Evolutionary conservation across 192 early-diverging fungal species (phyloP), one percentile per base, ranked within the genome.

Genomic region (Oehlia diaphana): DNA sequence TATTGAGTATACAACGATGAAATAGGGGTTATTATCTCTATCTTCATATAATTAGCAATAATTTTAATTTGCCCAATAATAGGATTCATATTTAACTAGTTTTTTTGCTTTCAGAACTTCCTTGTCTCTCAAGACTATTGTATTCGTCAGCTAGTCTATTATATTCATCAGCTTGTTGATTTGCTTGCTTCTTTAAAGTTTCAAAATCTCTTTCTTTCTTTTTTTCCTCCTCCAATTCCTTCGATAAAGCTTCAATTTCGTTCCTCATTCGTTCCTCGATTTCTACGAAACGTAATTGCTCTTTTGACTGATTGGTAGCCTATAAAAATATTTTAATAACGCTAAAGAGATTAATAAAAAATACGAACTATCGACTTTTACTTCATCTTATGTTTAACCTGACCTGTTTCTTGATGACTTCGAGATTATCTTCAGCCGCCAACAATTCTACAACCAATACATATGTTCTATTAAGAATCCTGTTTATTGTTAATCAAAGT

Each of bases 391-490:
- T 3, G 16, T 72, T 26, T 42, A 35, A 21, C 2, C 67, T 69
- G 75, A 77, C 82, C 80, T 84, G 82, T 78, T 82, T 84, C 71
- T 85, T 87, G 26, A 85, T 37, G 37, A 79, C 65, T 37, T 85
- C 86, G 62, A 84, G 79, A 81, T 84, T 83, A 49, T 90, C 89
- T 77, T 90, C 89, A 39, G 81, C 81, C 73, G 83, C 82, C 62
- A 89, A 80, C 70, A 90, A 62, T 31, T 88, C 83, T 64, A 88
- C 63, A 10, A 90, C 81, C 77, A 88, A 79, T 6, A 83, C 79
- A 64, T 85, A 86, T n/a, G 89, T 90, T 53, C 89, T 86, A 72
- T 88, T 89, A 33, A 90, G 78, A 37, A 90, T 90, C 39, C 85
- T 86, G 49, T 42, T 63, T 28, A 6, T 4, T 47, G 31, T 61